phyloP scores from a whole-genome alignment of 2,329 filamentous ascomycete species.

The Claviceps digitariae region DNA sequence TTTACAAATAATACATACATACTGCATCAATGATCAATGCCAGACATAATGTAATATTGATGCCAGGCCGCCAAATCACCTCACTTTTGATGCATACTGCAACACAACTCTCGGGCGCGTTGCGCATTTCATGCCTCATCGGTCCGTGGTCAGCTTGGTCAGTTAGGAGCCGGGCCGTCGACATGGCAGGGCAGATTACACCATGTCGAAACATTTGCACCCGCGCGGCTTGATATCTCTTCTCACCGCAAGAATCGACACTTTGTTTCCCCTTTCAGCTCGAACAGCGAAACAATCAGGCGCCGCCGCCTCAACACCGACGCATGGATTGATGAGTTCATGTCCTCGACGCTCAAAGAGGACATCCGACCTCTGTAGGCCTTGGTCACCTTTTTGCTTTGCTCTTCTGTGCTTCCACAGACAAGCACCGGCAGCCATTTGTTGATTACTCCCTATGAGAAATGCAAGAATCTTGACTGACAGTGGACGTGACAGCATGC shows the following conservation, averaged over 20 bases:
- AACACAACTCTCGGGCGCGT: not conserved
- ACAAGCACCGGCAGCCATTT: not conserved
- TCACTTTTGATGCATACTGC: not conserved
- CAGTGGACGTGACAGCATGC: not conserved
- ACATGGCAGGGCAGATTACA: not conserved
- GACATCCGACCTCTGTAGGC: not conserved
- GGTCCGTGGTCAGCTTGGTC: not conserved
- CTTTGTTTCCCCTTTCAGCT: conserved; percentile 1
- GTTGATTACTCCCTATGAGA: not conserved
- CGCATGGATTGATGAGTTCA: not conserved
- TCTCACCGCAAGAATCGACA: conserved; percentile 1
- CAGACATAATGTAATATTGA: not conserved
- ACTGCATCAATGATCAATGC: not conserved
- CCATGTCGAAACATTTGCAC: not conserved
- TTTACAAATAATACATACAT: not conserved
- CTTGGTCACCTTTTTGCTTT: not conserved
- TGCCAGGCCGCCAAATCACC: not conserved
- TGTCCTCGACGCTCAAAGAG: not conserved
- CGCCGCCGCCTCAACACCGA: not conserved
- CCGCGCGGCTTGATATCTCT: not conserved
- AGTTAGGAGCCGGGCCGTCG: not conserved
- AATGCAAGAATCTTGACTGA: not conserved
- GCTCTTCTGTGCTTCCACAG: not conserved
- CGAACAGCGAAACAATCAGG: not conserved
- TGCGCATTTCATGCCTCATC: not conserved